A percentile compares a stretch with the other conserved stretches of the same genome.
Conservation (phyloP, 2,329 filamentous ascomycete species). For the Tolypocladium capitatum region DNA sequence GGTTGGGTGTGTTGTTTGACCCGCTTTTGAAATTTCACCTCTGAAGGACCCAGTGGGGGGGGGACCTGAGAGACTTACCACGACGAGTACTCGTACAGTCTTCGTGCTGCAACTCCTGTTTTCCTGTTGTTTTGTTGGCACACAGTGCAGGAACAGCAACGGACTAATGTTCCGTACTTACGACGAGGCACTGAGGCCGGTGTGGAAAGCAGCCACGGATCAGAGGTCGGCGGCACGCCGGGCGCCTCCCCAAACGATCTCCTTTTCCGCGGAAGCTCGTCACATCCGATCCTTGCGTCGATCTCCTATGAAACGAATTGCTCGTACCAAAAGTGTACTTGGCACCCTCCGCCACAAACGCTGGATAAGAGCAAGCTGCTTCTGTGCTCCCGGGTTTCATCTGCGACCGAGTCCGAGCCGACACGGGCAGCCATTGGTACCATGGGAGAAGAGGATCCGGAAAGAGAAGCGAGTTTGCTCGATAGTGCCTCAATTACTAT, state of each 20-base stretch:
- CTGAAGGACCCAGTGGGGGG: background rate
- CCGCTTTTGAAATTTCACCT: background rate
- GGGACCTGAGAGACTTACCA: background rate
- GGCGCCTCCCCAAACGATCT: constrained; percentile 1
- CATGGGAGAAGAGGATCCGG: too few species aligned
- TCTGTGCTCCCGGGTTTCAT: background rate
- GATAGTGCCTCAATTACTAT: background rate
- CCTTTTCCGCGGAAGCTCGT: background rate
- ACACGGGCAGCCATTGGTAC: background rate
- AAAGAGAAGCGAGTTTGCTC: too few species aligned
- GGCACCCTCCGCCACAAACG: background rate
- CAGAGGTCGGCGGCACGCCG: constrained; percentile 1
- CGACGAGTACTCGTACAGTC: too few species aligned
- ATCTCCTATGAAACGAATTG: background rate
- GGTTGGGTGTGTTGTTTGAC: background rate
- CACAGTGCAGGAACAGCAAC: background rate
- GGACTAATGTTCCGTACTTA: background rate
- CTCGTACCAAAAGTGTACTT: background rate
- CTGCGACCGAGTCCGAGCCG: background rate
- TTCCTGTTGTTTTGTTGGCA: background rate
- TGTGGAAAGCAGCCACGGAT: background rate
- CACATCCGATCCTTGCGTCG: background rate
- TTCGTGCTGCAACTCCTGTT: background rate
- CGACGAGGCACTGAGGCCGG: background rate
- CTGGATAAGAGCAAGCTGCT: background rate